Evolutionary conservation across 768 basidiomycete species (phyloP).

Genomic region (Trametes punicea): DNA sequence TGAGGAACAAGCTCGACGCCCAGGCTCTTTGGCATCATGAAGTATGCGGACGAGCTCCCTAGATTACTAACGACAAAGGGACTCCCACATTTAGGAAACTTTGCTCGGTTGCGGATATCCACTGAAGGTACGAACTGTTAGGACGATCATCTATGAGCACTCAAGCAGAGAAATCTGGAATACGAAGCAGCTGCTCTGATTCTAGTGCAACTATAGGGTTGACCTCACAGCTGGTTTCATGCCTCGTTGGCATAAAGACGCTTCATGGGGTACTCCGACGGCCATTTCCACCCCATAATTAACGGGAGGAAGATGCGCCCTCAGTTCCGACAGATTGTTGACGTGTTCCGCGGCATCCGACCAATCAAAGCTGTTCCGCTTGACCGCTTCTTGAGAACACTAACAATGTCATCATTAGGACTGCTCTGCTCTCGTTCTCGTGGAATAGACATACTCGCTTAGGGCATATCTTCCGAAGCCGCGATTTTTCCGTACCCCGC

Average conservation of each 20-base stretch:
- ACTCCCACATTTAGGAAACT: neutral
- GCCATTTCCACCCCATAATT: conserved; percentile 7
- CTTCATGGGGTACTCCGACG: neutral
- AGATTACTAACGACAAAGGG: too few relatives aligned
- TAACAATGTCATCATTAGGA: conserved; percentile 10
- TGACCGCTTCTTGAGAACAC: conserved; percentile 11
- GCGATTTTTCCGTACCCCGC: conserved; percentile 4
- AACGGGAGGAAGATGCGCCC: conserved; percentile 9
- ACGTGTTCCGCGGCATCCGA: conserved; percentile 12
- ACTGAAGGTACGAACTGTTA: neutral
- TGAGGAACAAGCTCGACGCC: too few relatives aligned
- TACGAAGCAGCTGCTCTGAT: neutral
- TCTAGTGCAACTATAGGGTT: too few relatives aligned
- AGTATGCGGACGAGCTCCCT: too few relatives aligned
- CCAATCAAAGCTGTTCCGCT: conserved; percentile 4
- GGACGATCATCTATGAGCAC: neutral
- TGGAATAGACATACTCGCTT: conserved; percentile 7
- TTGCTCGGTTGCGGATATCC: neutral
- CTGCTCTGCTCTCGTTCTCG: conserved; percentile 17
- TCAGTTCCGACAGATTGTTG: conserved; percentile 9
- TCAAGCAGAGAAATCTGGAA: too few relatives aligned
- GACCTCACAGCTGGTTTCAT: too few relatives aligned
- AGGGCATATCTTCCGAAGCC: neutral
- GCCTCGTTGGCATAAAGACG: neutral
- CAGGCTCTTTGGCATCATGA: too few relatives aligned